Conservation (phyloP, 78 protist genomes). For the Dictyostelium brefeldianum region DNA sequence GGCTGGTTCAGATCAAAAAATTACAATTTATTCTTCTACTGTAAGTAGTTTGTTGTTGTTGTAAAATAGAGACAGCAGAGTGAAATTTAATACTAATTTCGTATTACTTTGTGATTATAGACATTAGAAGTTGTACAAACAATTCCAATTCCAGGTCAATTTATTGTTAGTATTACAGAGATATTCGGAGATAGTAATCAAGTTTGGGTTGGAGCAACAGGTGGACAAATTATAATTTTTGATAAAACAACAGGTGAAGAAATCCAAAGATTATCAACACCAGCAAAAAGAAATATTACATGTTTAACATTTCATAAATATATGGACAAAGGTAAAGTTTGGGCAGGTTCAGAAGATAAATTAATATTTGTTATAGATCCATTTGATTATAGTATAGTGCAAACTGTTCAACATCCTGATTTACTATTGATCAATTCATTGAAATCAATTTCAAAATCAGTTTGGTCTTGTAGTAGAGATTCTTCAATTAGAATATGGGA, state of each 20-base stretch:
- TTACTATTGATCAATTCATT: constrained; percentile 45
- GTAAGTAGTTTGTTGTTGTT: neutral
- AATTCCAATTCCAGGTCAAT: constrained; percentile 59
- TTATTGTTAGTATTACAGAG: constrained; percentile 45
- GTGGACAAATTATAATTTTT: constrained; percentile 40
- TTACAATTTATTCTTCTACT: constrained; percentile 27
- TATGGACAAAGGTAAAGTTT: constrained; percentile 30
- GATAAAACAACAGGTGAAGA: constrained; percentile 61
- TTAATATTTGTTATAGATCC: constrained; percentile 68
- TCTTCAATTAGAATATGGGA: constrained; percentile 65
- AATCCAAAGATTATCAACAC: constrained; percentile 23
- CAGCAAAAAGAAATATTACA: constrained; percentile 60
- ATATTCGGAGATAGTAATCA: constrained; percentile 59
- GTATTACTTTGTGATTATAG: neutral
- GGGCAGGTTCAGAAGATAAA: constrained; percentile 79
- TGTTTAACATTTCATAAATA: constrained; percentile 42
- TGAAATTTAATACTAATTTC: too few relatives aligned
- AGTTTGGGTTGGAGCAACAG: constrained; percentile 64
- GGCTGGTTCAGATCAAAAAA: constrained; percentile 76
- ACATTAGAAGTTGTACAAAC: constrained; percentile 52
- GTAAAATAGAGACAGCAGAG: neutral
- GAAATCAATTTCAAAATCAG: constrained; percentile 52
- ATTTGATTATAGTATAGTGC: neutral
- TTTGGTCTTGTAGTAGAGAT: constrained; percentile 72
- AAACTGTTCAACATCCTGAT: constrained; percentile 47